Base-by-base conservation (phyloP, 225 moss, liverwort and hornwort genomes). In the Thuidium tamariscinum region DNA sequence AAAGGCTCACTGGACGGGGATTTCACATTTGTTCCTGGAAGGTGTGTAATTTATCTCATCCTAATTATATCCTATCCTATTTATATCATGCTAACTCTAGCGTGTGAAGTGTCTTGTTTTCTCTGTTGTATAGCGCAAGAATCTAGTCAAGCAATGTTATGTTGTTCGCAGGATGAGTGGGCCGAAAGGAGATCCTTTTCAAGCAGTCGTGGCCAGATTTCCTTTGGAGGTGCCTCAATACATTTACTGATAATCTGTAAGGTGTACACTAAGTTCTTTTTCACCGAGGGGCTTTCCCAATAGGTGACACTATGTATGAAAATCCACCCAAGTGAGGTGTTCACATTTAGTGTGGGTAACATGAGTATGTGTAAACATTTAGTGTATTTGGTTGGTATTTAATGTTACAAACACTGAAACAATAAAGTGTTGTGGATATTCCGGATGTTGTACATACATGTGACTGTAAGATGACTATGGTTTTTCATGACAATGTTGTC, bases 21-120 rank as follows among this genome's bases (percentile, higher is more conserved):
- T 87, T 96, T 96, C 82, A 95, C 94, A 39, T 97, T 97, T 86
- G 85, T 92, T 64, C 96, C 97, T 79, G 97, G 96, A 89, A 92
- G 94, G 97, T 97, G 39, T 63, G 92, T 89, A 76, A 52, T 85
- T 49, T 39, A 68, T 77, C 48, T 69, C 55, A 60, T 56, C 62
- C 65, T 72, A 48, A n/a, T 57, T 65, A 42, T 39, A 59, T 74
- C 27, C 74, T 46, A 55, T 91, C 51, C 56, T 60, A 51, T n/a
- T n/a, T n/a, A n/a, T n/a, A n/a, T n/a, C n/a, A n/a, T 21, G 81
- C 76, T 59, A 69, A 34, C 55, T 63, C 30, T 23, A 57, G 30
- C 56, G 27, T n/a, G 63, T 79, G 46, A 39, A 46, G 34, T 67
- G 55, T 27, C 44, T 52, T 59, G 41, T 70, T 81, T 39, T 34